phyloP scores from a whole-genome alignment of 805 yeast species.

The Citeromyces nyonsensis region DNA sequence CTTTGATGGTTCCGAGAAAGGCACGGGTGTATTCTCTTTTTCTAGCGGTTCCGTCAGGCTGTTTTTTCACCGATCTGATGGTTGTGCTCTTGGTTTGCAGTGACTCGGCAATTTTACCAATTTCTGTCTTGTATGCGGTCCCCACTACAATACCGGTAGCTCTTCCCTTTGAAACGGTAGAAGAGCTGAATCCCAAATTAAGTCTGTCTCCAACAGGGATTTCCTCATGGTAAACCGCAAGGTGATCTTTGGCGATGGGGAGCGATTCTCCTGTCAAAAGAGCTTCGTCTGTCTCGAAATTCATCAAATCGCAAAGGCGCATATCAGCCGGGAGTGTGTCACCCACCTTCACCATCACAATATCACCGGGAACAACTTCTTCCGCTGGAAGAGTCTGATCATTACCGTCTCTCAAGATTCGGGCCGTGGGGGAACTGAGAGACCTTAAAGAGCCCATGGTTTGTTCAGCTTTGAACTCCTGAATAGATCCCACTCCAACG shows the following conservation, averaged over 20 bases:
- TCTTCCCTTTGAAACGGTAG: constrained; percentile 61
- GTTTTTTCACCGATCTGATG: constrained; percentile 22
- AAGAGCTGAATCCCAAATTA: constrained; percentile 58
- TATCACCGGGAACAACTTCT: constrained; percentile 62
- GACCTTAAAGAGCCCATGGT: constrained; percentile 64
- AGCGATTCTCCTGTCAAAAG: constrained; percentile 80
- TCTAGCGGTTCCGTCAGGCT: constrained; percentile 25
- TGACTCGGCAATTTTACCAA: constrained; percentile 58
- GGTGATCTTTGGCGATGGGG: constrained; percentile 45
- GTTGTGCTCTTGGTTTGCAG: constrained; percentile 24
- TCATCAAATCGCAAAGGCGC: constrained; percentile 38
- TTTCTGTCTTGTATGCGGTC: constrained; percentile 62
- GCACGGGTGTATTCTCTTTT: constrained; percentile 30
- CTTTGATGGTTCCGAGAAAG: constrained; percentile 27
- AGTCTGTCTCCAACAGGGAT: constrained; percentile 61
- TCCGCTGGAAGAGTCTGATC: constrained; percentile 42
- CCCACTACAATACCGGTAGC: constrained; percentile 52
- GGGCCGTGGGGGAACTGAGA: constrained; percentile 57
- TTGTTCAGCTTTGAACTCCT: constrained; percentile 61
- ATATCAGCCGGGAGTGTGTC: constrained; percentile 69
- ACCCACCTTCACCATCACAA: constrained; percentile 48
- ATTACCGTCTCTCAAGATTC: constrained; percentile 45
- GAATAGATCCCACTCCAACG: constrained; percentile 51
- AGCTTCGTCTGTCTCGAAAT: constrained; percentile 76
- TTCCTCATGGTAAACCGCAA: constrained; percentile 19